These are phyloP conservation scores for Fusarium sp. DNA, from an alignment of 2,329 filamentous ascomycete species.

Conservation along the genomic window DNA sequence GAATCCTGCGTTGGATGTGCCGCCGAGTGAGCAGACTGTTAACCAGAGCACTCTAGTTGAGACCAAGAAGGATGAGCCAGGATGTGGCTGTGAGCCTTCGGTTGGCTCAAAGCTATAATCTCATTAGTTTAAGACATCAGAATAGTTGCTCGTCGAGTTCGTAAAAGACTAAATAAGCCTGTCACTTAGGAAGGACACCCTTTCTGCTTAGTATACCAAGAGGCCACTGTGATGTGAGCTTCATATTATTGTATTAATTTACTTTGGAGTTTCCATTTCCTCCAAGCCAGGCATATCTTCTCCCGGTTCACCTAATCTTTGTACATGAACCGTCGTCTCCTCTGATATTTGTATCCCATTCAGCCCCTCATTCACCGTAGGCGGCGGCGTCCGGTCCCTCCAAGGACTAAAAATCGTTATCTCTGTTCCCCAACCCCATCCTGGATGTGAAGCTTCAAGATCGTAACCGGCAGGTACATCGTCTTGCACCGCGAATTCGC, in stretches of 20 bases:
- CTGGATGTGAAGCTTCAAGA: slow-evolving; percentile 19
- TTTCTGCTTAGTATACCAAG: neutral
- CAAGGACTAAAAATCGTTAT: slow-evolving; percentile 18
- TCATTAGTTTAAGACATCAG: rapidly evolving
- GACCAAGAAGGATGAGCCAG: neutral
- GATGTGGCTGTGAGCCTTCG: slow-evolving; percentile 13
- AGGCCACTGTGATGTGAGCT: too few species aligned
- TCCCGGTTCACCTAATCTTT: neutral
- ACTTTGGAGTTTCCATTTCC: neutral
- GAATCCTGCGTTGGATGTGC: slow-evolving; percentile 61
- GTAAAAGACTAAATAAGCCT: rapidly evolving
- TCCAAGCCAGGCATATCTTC: neutral
- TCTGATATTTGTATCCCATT: slow-evolving; percentile 22
- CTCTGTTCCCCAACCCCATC: slow-evolving; percentile 24
- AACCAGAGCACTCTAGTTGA: slow-evolving; percentile 34
- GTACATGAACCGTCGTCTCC: slow-evolving; percentile 20
- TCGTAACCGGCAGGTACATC: slow-evolving; percentile 21
- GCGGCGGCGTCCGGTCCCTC: slow-evolving; percentile 9
- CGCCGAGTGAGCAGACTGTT: slow-evolving; percentile 39
- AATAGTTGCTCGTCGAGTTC: neutral
- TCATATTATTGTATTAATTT: slow-evolving; percentile 5
- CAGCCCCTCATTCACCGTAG: neutral
- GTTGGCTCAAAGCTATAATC: slow-evolving; percentile 20
- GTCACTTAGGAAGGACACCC: rapidly evolving
- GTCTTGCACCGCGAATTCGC: slow-evolving; percentile 7